Base-by-base conservation (phyloP, 164 flowering plant species). In the Warburgia ugandensis region DNA sequence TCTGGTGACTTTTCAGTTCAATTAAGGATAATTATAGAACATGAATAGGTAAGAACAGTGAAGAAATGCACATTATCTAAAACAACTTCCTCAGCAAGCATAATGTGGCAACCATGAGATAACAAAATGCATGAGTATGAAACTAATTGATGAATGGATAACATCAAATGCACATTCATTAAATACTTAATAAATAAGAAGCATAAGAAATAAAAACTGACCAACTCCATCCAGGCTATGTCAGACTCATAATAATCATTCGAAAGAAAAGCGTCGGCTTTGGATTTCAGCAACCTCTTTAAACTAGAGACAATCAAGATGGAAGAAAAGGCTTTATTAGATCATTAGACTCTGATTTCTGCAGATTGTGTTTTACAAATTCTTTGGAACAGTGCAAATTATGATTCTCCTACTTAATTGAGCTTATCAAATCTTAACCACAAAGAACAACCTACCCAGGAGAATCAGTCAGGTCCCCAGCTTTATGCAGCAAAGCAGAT, bases 171-270 rank as follows among this genome's bases (percentile, higher is more conserved):
- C 13, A 13, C 13, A 37, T 37, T 13, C 7, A 5, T 37, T 1
- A 5, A 5, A n/a, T 7, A 37, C 6, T 21, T 19, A 43, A 22
- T 22, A 43, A 21, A 9, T 22, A 10, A 43, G 9, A 10, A 21
- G n/a, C n/a, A 16, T 21, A 11, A 16, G 4, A 13, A 39, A 31
- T 13, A 49, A n/a, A 29, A 27, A 77, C 91, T 78, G 29, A 91
- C 96, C 96, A 92, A 64, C 52, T 87, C 86, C 88, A 87, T 87
- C 98, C 98, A 85, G 51, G 96, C 96, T 65, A 87, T 79, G 58
- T 87, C 98, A 5, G 98, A 91, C 4, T 85, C 94, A 73, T 84
- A 81, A 57, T 87, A 91, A 20, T 91, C 94, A 77, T 91, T 87
- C 58, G 95, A 83, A 61, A 81, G 77, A 67, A 91, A 91, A 36